Percentiles rank a stretch among this genome's conserved stretches.
phyloP scores from a whole-genome alignment of 202 grass and related monocot genomes.

The Panicum hallii region DNA sequence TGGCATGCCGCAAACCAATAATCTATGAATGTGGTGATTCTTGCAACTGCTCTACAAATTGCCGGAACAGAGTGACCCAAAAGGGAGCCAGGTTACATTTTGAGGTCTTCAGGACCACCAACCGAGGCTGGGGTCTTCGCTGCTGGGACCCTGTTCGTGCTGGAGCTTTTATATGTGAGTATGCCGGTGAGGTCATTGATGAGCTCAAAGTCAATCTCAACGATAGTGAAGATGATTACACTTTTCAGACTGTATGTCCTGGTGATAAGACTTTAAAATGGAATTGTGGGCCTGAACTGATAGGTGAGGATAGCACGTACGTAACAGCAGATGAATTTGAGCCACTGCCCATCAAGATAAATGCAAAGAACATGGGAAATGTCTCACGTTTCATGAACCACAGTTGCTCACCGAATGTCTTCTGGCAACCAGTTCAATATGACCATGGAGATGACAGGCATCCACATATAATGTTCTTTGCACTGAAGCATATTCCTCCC shows the following conservation, averaged over 20 bases:
- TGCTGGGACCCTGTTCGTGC: constrained; percentile 84
- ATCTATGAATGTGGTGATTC: constrained; percentile 77
- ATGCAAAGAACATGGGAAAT: constrained; percentile 82
- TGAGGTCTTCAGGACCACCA: constrained; percentile 84
- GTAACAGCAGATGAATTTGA: constrained; percentile 61
- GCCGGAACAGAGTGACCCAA: constrained; percentile 89
- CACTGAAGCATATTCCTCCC: constrained; percentile 82
- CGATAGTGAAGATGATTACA: constrained; percentile 77
- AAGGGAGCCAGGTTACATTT: constrained; percentile 78
- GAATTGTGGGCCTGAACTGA: constrained; percentile 80
- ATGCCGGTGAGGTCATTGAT: constrained; percentile 80
- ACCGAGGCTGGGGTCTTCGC: constrained; percentile 81
- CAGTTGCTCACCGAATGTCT: constrained; percentile 91
- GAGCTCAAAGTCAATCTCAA: constrained; percentile 71
- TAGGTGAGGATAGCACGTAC: constrained; percentile 67
- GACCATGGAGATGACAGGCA: constrained; percentile 80
- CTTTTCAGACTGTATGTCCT: constrained; percentile 78
- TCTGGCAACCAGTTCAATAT: constrained; percentile 90
- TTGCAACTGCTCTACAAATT: constrained; percentile 75
- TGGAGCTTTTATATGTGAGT: constrained; percentile 96
- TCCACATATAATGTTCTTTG: constrained; percentile 95
- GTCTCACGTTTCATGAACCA: constrained; percentile 92
- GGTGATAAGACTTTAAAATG: constrained; percentile 89
- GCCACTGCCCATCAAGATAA: constrained; percentile 80
- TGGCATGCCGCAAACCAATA: constrained; percentile 71